A percentile compares a stretch with the other conserved stretches of the same genome.
These are phyloP conservation scores for Macrolepiota dolichaula DNA, from an alignment of 768 basidiomycete genomes.

Conservation along the genomic window DNA sequence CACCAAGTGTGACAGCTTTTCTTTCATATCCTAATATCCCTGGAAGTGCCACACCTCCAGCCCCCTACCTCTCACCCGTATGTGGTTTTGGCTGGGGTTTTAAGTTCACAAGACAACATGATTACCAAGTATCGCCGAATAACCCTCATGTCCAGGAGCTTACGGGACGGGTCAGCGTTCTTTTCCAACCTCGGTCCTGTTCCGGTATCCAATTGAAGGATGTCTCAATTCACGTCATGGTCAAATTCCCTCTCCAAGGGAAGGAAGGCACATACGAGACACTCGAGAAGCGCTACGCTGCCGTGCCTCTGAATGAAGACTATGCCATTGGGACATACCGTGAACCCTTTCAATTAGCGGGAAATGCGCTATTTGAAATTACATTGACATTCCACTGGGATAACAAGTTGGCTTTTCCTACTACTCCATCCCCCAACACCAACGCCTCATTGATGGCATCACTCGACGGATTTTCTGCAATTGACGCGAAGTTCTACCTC, in stretches of 20 bases:
- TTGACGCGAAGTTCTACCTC: constrained; percentile 12
- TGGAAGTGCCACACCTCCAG: background rate
- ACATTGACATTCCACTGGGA: background rate
- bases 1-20: background rate
- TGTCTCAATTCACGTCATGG: background rate
- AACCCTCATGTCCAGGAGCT: constrained; percentile 2
- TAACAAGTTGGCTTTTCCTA: background rate
- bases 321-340: background rate
- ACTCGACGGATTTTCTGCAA: background rate
- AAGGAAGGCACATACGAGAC: background rate
- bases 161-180: background rate
- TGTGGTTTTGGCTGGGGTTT: constrained; percentile 5
- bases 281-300: background rate
- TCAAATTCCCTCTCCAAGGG: background rate
- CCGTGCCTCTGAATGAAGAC: background rate
- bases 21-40: background rate
- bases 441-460: background rate
- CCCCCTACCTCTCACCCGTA: background rate
- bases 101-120: background rate
- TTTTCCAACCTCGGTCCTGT: background rate
- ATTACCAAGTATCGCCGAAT: background rate
- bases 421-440: background rate
- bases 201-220: background rate
- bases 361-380: background rate
- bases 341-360: background rate